Conservation (phyloP, 352 stramenopile genomes). For the Pythium aristosporum region DNA sequence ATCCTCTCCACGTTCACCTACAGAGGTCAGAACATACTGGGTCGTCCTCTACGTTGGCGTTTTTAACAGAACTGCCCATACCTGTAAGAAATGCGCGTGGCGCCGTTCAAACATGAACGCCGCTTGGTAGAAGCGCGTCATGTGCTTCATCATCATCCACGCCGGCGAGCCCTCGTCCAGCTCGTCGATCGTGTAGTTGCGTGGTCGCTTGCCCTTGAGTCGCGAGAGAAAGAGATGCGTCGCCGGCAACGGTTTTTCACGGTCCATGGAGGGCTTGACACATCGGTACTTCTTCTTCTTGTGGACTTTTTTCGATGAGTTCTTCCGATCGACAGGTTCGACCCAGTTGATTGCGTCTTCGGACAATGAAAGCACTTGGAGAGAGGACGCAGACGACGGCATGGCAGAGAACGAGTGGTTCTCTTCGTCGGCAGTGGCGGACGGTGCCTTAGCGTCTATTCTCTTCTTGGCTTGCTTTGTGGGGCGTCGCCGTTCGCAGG, state of each 20-base stretch:
- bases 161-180: slow-evolving; percentile 47
- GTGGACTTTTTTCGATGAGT: slow-evolving; percentile 1
- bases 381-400: not conserved
- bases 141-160: slow-evolving; percentile 55
- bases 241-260: slow-evolving; percentile 40
- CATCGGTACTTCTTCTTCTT: slow-evolving; percentile 25
- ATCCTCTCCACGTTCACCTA: slow-evolving; percentile 45
- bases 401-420: not conserved
- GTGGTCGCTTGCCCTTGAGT: slow-evolving; percentile 52
- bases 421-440: not conserved
- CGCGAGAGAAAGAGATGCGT: slow-evolving; percentile 59
- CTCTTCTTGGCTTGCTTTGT: slow-evolving; percentile 10
- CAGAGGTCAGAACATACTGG: not conserved
- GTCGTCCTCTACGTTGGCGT: not conserved
- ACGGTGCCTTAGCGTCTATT: not conserved
- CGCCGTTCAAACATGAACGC: slow-evolving; percentile 51
- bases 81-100: slow-evolving; percentile 56
- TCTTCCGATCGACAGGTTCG: not conserved
- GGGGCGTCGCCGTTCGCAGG: not conserved
- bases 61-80: slow-evolving; percentile 16
- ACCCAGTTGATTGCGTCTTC: slow-evolving; percentile 4
- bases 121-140: slow-evolving; percentile 57
- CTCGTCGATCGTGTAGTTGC: slow-evolving; percentile 42
- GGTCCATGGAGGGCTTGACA: slow-evolving; percentile 15
- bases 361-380: slow-evolving; percentile 9